Evolutionary conservation across 2,329 filamentous ascomycete species (phyloP).

Genomic region (Amauroascus verrucosus): DNA sequence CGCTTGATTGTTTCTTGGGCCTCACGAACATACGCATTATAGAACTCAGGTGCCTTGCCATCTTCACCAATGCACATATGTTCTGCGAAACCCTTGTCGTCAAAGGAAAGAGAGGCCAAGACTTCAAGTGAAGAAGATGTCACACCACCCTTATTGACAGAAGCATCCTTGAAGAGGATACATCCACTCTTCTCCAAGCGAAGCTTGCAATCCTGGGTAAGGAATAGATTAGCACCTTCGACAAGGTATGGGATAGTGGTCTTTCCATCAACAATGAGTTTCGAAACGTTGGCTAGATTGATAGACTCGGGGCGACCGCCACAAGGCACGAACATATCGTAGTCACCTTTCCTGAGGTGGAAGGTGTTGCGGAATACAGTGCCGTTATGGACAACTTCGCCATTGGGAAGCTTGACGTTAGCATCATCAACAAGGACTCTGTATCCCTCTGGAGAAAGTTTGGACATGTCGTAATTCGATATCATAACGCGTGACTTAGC

Average conservation of each 20-base stretch:
- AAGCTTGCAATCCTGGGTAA: constrained; percentile 95
- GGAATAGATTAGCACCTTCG: constrained; percentile 95
- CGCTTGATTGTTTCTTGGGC: constrained; percentile 85
- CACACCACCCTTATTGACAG: constrained; percentile 96
- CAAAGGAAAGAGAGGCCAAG: constrained; percentile 84
- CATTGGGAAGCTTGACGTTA: constrained; percentile 76
- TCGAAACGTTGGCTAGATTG: constrained; percentile 75
- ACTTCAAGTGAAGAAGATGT: constrained; percentile 96
- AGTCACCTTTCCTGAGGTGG: constrained; percentile 68
- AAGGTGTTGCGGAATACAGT: constrained; percentile 96
- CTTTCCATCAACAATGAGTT: constrained; percentile 85
- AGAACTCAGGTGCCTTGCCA: constrained; percentile 77
- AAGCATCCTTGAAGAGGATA: constrained; percentile 93
- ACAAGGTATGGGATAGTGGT: constrained; percentile 84
- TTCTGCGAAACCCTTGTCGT: constrained; percentile 75
- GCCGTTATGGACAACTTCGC: constrained; percentile 80
- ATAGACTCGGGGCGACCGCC: constrained; percentile 95
- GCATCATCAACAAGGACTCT: constrained; percentile 84
- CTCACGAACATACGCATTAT: constrained; percentile 81
- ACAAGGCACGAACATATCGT: constrained; percentile 89
- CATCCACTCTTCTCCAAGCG: constrained; percentile 91
- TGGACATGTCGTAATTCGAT: constrained; percentile 68
- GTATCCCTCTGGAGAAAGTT: constrained; percentile 80
- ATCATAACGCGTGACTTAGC: constrained; percentile 87
- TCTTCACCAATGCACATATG: constrained; percentile 84